Conservation (phyloP, 2,329 filamentous ascomycete species). For the Colletotrichum graminicola region DNA sequence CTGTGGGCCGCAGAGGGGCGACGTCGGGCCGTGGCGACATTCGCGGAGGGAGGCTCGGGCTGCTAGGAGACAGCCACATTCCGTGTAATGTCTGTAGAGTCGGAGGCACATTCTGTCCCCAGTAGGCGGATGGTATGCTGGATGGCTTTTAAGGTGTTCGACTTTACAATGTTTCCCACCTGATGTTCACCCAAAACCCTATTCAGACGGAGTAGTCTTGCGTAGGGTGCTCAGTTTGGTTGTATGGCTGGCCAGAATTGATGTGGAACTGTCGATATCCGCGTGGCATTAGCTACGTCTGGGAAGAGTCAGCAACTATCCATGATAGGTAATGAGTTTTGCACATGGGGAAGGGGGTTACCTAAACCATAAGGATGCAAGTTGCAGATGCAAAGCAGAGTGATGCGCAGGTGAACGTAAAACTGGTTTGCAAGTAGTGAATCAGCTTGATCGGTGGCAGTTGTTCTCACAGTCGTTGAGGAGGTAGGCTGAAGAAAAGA, state of each 20-base stretch:
- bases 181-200: background rate
- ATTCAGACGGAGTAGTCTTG: background rate
- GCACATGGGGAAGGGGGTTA: background rate
- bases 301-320: background rate
- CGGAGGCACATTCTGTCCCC: slow-evolving; percentile 29
- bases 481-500: background rate
- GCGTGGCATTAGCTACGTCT: background rate
- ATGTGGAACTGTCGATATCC: background rate
- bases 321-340: background rate
- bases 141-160: no score
- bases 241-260: background rate
- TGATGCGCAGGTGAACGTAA: background rate
- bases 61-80: slow-evolving; percentile 30
- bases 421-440: background rate
- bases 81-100: slow-evolving; percentile 28
- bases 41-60: background rate
- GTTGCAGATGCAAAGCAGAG: background rate
- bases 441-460: background rate
- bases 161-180: background rate
- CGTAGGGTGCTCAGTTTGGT: background rate
- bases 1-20: slow-evolving; percentile 10
- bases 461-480: background rate
- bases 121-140: background rate
- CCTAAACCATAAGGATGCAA: background rate
- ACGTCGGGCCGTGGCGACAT: slow-evolving; percentile 21